A percentile compares a stretch with the other conserved stretches of the same genome.
These are phyloP conservation scores for Neofusicoccum parvum DNA, from an alignment of 2,329 filamentous ascomycete genomes.

Conservation along the genomic window DNA sequence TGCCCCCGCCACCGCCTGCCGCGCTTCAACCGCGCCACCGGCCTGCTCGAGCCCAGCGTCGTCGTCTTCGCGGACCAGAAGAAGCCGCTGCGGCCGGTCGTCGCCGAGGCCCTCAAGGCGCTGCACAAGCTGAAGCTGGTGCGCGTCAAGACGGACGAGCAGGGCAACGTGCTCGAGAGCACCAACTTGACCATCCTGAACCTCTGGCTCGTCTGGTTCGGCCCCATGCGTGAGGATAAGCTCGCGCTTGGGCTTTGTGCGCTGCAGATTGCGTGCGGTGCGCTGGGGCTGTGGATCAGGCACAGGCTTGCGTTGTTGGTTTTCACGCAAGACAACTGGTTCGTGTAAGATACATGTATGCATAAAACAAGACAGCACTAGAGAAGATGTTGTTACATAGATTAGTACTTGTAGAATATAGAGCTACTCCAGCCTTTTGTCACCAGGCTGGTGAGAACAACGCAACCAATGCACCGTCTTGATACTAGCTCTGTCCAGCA, in stretches of 20 bases:
- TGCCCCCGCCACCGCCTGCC: slow-evolving; percentile 93
- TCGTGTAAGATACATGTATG: slow-evolving; percentile 1
- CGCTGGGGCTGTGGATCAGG: slow-evolving; percentile 81
- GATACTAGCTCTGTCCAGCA: background rate
- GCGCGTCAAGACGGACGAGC: slow-evolving; percentile 65
- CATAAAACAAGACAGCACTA: background rate
- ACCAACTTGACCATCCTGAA: slow-evolving; percentile 94
- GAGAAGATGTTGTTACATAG: background rate
- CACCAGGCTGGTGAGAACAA: background rate
- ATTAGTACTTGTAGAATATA: background rate
- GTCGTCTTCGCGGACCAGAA: slow-evolving; percentile 60
- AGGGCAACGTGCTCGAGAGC: slow-evolving; percentile 74
- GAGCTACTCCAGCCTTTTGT: background rate
- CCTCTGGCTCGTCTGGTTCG: slow-evolving; percentile 94
- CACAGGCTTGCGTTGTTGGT: slow-evolving; percentile 85
- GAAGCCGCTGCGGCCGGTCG: slow-evolving; percentile 67
- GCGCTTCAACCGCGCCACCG: slow-evolving; percentile 81
- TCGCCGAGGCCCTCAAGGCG: slow-evolving; percentile 67
- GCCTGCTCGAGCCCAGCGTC: slow-evolving; percentile 82
- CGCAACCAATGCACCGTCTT: background rate
- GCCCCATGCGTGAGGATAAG: slow-evolving; percentile 83
- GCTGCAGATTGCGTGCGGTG: slow-evolving; percentile 75
- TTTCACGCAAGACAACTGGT: slow-evolving; percentile 83
- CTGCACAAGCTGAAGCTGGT: slow-evolving; percentile 70
- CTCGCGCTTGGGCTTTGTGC: slow-evolving; percentile 76